Percentiles rank a stretch among this genome's conserved stretches.
These are phyloP conservation scores for Primulina eburnea DNA, from an alignment of 257 asterid species.

Conservation along the genomic window DNA sequence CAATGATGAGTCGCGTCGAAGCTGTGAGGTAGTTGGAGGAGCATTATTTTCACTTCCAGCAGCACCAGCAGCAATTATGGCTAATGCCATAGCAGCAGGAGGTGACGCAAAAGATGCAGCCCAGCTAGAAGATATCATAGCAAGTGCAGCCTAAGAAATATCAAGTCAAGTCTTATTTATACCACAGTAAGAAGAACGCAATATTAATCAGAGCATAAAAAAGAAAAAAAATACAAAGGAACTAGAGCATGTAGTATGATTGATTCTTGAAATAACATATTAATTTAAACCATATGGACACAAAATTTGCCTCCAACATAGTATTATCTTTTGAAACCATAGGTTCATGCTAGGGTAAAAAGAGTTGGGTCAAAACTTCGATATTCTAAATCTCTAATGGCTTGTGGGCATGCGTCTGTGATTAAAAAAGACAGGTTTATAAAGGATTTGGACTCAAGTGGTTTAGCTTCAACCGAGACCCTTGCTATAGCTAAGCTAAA, in stretches of 20 bases:
- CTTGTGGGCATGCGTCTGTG: constrained; percentile 8
- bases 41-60: constrained; percentile 82
- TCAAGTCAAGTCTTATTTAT: constrained; percentile 27
- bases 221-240: not conserved
- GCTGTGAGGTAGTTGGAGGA: constrained; percentile 62
- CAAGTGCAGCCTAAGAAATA: constrained; percentile 78
- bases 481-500: constrained; percentile 20
- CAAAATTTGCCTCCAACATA: not conserved
- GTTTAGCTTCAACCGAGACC: constrained; percentile 24
- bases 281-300: constrained; percentile 1
- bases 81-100: constrained; percentile 96
- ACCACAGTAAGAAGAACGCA: constrained; percentile 21
- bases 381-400: not conserved
- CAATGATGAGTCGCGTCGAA: constrained; percentile 89
- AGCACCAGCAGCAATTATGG: constrained; percentile 99
- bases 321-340: constrained; percentile 5
- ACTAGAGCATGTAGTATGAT: constrained; percentile 10
- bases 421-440: constrained; percentile 1
- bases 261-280: not conserved
- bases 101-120: constrained; percentile 99
- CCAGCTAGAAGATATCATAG: constrained; percentile 97
- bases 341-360: constrained; percentile 11
- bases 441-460: constrained; percentile 15
- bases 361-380: not conserved
- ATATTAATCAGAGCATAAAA: constrained; percentile 17